These are phyloP conservation scores for Penicillium taxi DNA, from an alignment of 495 filamentous ascomycete genomes.

Conservation along the genomic window DNA sequence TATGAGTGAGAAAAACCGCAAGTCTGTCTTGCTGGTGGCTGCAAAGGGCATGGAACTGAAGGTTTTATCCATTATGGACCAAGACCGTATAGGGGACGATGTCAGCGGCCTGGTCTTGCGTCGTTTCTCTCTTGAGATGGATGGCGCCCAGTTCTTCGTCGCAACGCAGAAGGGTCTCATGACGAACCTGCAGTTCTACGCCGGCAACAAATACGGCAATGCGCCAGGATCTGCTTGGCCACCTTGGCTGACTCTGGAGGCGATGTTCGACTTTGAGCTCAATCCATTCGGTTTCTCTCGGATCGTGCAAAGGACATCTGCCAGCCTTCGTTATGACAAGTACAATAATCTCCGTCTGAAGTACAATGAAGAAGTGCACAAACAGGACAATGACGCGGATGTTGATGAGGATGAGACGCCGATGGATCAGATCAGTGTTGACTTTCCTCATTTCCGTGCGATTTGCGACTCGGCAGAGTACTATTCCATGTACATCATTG, in stretches of 20 bases:
- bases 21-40: constrained; percentile 84
- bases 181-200: constrained; percentile 82
- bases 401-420: constrained; percentile 55
- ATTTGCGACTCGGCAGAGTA: constrained; percentile 95
- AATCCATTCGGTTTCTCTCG: constrained; percentile 93
- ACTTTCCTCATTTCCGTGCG: constrained; percentile 86
- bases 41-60: constrained; percentile 96
- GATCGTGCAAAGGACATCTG: constrained; percentile 90
- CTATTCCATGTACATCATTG: constrained; percentile 95
- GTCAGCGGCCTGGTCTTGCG: constrained; percentile 92
- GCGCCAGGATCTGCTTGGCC: constrained; percentile 83
- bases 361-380: constrained; percentile 89
- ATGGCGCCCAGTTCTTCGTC: constrained; percentile 95
- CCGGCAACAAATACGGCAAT: constrained; percentile 86
- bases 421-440: constrained; percentile 92
- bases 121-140: constrained; percentile 87
- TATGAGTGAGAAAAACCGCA: constrained; percentile 94
- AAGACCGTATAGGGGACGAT: constrained; percentile 80
- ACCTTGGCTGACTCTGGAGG: constrained; percentile 94
- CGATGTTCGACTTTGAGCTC: constrained; percentile 91
- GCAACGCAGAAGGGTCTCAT: constrained; percentile 84
- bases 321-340: constrained; percentile 90
- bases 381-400: constrained; percentile 37
- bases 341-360: constrained; percentile 96
- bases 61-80: constrained; percentile 95